These are phyloP conservation scores for Thozetella sp. DNA, from an alignment of 495 filamentous ascomycete species.

Conservation along the genomic window DNA sequence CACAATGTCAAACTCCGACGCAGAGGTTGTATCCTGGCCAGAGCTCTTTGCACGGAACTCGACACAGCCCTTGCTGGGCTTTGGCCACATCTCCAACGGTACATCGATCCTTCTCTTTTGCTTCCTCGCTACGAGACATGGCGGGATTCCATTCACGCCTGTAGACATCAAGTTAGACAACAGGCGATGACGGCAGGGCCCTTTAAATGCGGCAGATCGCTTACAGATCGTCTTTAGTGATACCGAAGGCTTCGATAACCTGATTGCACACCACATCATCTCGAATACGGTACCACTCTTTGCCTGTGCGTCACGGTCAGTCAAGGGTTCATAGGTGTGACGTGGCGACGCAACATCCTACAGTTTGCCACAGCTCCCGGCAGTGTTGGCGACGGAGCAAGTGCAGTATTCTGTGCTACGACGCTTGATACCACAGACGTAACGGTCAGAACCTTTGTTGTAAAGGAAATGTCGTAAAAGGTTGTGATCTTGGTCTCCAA, in stretches of 20 bases:
- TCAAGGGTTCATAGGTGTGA: not conserved
- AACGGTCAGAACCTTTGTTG: not conserved
- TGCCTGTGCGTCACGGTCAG: not conserved
- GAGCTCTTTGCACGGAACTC: not conserved
- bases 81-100: not conserved
- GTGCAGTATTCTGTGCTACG: not conserved
- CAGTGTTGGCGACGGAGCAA: constrained; percentile 1
- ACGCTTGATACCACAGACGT: not conserved
- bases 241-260: not conserved
- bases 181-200: too few species aligned
- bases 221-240: constrained; percentile 3
- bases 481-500: not conserved
- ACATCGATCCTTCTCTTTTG: not conserved
- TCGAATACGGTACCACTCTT: not conserved
- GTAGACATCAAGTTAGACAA: too few species aligned
- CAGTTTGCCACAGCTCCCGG: not conserved
- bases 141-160: constrained; percentile 4
- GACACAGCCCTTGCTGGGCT: not conserved
- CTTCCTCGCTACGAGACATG: not conserved
- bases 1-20: constrained; percentile 1
- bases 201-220: too few species aligned
- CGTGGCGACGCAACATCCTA: not conserved
- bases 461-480: not conserved
- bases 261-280: not conserved
- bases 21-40: constrained; percentile 4